These are phyloP conservation scores for Colletotrichum liaoningense DNA, from an alignment of 2,329 filamentous ascomycete species.

Conservation along the genomic window DNA sequence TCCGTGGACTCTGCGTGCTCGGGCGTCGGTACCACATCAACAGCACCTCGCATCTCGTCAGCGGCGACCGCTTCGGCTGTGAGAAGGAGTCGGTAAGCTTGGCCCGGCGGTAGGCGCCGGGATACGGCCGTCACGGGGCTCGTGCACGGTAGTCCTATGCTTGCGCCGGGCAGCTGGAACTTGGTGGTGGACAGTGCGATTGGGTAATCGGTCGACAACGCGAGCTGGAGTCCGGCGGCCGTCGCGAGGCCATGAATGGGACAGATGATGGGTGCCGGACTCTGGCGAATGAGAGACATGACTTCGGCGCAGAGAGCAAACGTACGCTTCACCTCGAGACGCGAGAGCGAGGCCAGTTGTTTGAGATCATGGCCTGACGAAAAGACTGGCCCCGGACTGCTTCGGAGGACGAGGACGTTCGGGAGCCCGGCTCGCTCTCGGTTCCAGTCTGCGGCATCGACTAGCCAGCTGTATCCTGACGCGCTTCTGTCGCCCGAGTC, in stretches of 20 bases:
- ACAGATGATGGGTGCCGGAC: conserved; percentile 44
- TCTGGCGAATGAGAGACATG: conserved; percentile 46
- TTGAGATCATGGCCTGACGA: conserved; percentile 46
- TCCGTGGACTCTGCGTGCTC: conserved; percentile 37
- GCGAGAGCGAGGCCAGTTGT: conserved; percentile 38
- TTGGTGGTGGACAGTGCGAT: conserved; percentile 39
- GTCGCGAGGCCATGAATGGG: conserved; percentile 46
- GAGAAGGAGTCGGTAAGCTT: conserved; percentile 45
- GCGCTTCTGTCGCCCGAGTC: background rate
- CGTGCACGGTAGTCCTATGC: conserved; percentile 46
- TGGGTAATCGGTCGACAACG: conserved; percentile 44
- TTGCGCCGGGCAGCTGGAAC: conserved; percentile 44
- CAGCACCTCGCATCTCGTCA: conserved; percentile 39
- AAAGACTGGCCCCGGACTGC: conserved; percentile 44
- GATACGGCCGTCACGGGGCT: conserved; percentile 43
- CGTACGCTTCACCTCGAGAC: conserved; percentile 34
- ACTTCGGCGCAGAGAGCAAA: conserved; percentile 46
- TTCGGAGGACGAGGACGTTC: conserved; percentile 47
- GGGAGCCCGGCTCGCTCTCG: conserved; percentile 39
- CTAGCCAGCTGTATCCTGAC: conserved; percentile 42
- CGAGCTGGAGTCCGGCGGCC: conserved; percentile 48
- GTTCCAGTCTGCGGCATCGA: conserved; percentile 40
- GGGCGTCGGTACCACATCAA: conserved; percentile 40
- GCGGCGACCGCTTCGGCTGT: conserved; percentile 43
- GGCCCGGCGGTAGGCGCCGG: conserved; percentile 39